Percentiles rank a stretch among this genome's conserved stretches.
phyloP scores from a whole-genome alignment of 2,329 filamentous ascomycete species.

The Paecilomyces sp. region DNA sequence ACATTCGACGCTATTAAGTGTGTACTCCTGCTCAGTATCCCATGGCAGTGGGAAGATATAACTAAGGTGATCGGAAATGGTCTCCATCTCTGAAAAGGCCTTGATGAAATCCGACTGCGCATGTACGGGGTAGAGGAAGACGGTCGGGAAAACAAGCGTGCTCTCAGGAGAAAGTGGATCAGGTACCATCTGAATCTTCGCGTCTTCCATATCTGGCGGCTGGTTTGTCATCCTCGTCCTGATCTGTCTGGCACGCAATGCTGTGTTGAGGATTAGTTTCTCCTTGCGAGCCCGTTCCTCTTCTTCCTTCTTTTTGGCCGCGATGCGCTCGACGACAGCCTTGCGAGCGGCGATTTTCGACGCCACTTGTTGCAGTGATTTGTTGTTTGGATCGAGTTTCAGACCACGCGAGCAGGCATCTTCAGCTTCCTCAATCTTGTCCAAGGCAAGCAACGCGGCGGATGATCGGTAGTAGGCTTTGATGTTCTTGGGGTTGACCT shows the following conservation, averaged over 20 bases:
- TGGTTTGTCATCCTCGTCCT: constrained; percentile 57
- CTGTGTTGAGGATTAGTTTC: constrained; percentile 55
- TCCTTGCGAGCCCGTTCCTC: constrained; percentile 44
- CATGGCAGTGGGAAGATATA: constrained; percentile 88
- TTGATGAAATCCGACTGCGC: constrained; percentile 88
- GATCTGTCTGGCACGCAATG: constrained; percentile 65
- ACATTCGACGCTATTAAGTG: constrained; percentile 62
- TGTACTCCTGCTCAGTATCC: constrained; percentile 66
- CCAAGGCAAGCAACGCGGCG: constrained; percentile 68
- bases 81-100: constrained; percentile 70
- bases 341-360: constrained; percentile 57
- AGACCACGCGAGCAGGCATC: constrained; percentile 72
- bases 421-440: constrained; percentile 70
- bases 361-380: constrained; percentile 55
- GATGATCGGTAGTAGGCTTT: constrained; percentile 89
- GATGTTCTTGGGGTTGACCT: constrained; percentile 70
- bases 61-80: constrained; percentile 66
- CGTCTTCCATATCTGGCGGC: constrained; percentile 84
- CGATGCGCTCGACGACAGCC: constrained; percentile 48
- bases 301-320: constrained; percentile 49
- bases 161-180: constrained; percentile 68
- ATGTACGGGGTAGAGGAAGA: constrained; percentile 78
- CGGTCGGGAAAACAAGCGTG: constrained; percentile 65
- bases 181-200: constrained; percentile 60
- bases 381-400: constrained; percentile 63